Evolutionary conservation across 805 yeast genomes (phyloP).

Genomic region (Vanderwaltozyma yarrowii): DNA sequence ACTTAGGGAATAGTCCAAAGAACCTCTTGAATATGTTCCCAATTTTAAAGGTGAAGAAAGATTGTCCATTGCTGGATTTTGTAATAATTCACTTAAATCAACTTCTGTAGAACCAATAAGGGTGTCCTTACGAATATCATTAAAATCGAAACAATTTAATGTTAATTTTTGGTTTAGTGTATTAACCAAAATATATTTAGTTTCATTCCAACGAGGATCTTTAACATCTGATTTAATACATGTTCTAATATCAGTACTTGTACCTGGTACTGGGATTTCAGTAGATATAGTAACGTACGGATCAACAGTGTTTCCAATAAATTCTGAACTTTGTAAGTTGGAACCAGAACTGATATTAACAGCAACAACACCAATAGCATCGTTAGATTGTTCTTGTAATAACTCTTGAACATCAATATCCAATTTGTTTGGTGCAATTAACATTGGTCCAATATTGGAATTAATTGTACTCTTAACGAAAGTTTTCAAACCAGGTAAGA

Average conservation of each 20-base stretch:
- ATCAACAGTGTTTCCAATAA: slow-evolving; percentile 37
- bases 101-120: slow-evolving; percentile 42
- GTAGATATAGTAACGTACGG: slow-evolving; percentile 46
- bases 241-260: slow-evolving; percentile 36
- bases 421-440: slow-evolving; percentile 73
- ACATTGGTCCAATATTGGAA: slow-evolving; percentile 61
- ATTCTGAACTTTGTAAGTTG: slow-evolving; percentile 34
- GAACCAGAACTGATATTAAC: slow-evolving; percentile 49
- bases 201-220: slow-evolving; percentile 58
- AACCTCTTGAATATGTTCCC: slow-evolving; percentile 44
- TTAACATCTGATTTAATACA: slow-evolving; percentile 46
- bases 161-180: slow-evolving; percentile 46
- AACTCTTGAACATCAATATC: slow-evolving; percentile 68
- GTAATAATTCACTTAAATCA: slow-evolving; percentile 50
- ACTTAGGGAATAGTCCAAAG: slow-evolving; percentile 43
- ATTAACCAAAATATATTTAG: slow-evolving; percentile 48
- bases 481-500: slow-evolving; percentile 67
- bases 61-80: slow-evolving; percentile 31
- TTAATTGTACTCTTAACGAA: slow-evolving; percentile 64
- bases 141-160: slow-evolving; percentile 46
- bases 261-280: slow-evolving; percentile 36
- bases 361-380: slow-evolving; percentile 60
- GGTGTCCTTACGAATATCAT: slow-evolving; percentile 45
- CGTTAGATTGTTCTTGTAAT: slow-evolving; percentile 52
- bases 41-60: slow-evolving; percentile 25